Base-by-base conservation (phyloP, 176 grass and related monocot species). In the Elaeis guineensis region DNA sequence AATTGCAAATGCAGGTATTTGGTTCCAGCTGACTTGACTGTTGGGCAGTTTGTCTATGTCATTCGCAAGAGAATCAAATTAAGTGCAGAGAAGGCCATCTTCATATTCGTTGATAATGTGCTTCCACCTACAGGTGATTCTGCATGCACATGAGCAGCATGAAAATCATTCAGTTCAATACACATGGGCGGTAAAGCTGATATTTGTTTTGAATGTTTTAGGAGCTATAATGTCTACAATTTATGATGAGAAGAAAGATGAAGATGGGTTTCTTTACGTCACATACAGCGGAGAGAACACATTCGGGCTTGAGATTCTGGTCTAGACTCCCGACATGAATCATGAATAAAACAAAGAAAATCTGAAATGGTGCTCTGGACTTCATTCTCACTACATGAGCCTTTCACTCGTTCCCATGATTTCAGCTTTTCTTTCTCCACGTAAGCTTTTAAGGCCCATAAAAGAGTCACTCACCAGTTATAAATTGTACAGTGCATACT, bases 221-320 rank as follows among this genome's bases (percentile, higher is more conserved):
- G 66, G 52, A 49, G 66, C 30, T 16, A 25, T 58, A 55, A 56
- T 69, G 51, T 58, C 54, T 7, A 35, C 54, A 18, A 49, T 69
- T 6, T 69, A 69, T 30, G 66, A 69, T 20, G 54, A 69, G 35
- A 55, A 69, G 52, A 69, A 57, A 69, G 66, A 69, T 6, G 53
- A 57, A 69, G 66, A 69, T 30, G 52, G 52, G 21, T 69, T 57
- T 69, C 53, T 69, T 17, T 69, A 57, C 17, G 32, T 69, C 25
- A 68, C 25, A 4, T 69, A 69, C 53, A 57, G 66, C 0, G 53
- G 66, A 19, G 52, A 56, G 53, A 69, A 57, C 29, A 69, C 64
- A n/a, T 69, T 69, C 17, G 66, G 66, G 35, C 35, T 44, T 14
- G 35, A 44, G 35, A 44, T 44, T 12, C 2, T 44, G 1, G 11